Conservation (phyloP, 2,329 filamentous ascomycete species). For the Fusarium succisae region DNA sequence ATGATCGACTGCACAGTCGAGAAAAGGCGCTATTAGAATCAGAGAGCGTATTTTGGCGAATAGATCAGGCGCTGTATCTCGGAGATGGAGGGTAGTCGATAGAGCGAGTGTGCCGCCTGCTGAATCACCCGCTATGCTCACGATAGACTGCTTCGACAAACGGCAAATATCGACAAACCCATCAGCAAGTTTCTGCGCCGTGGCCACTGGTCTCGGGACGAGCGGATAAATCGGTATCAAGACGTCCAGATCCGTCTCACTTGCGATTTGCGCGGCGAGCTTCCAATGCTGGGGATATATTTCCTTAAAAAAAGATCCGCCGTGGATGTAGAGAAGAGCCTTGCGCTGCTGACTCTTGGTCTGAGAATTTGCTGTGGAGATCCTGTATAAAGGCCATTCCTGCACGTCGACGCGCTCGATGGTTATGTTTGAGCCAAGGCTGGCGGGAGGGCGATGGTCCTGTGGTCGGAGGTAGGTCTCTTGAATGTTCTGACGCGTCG, state of each 20-base stretch:
- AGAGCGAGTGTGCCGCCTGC: neutral
- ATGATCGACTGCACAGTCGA: neutral
- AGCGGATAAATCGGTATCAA: slow-evolving; percentile 2
- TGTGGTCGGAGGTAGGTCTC: neutral
- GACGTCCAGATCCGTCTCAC: neutral
- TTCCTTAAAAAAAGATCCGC: neutral
- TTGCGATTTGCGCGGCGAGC: neutral
- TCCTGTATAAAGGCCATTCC: neutral
- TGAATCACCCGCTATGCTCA: neutral
- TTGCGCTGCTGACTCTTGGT: neutral
- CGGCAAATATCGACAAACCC: neutral
- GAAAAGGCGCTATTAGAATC: neutral
- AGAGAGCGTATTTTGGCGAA: neutral
- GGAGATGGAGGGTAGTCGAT: neutral
- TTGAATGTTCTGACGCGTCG: neutral
- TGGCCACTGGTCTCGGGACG: neutral
- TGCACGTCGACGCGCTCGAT: neutral
- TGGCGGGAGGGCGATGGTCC: neutral
- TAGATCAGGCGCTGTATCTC: neutral
- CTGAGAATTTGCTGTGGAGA: neutral
- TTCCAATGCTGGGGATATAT: neutral
- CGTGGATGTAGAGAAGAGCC: neutral
- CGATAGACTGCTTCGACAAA: neutral
- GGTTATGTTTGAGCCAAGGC: neutral
- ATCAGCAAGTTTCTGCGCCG: neutral